A percentile compares a stretch with the other conserved stretches of the same genome.
Evolutionary conservation across 2,329 filamentous ascomycete species (phyloP).

Genomic region (Monilinia polystroma): DNA sequence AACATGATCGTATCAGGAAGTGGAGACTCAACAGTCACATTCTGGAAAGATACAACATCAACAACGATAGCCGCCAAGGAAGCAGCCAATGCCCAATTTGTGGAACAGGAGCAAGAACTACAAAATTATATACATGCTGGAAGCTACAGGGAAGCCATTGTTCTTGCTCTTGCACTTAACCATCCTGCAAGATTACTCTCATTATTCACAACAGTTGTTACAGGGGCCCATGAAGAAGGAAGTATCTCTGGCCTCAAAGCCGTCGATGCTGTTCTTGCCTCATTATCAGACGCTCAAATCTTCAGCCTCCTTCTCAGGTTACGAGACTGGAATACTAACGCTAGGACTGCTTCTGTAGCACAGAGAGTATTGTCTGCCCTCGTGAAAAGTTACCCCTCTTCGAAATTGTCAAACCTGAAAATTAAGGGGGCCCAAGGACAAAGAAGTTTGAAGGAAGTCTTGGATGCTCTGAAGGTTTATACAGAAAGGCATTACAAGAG

Average conservation of each 20-base stretch:
- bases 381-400: slow-evolving; percentile 76
- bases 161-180: slow-evolving; percentile 86
- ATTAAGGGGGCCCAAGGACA: slow-evolving; percentile 57
- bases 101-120: slow-evolving; percentile 92
- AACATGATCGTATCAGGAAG: slow-evolving; percentile 85
- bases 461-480: slow-evolving; percentile 85
- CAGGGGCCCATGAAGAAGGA: slow-evolving; percentile 58
- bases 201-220: slow-evolving; percentile 79
- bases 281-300: slow-evolving; percentile 79
- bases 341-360: slow-evolving; percentile 77
- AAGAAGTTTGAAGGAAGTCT: slow-evolving; percentile 74
- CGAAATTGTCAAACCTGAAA: slow-evolving; percentile 70
- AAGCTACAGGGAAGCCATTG: slow-evolving; percentile 90
- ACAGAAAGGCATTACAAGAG: slow-evolving; percentile 91
- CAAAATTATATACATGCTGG: slow-evolving; percentile 88
- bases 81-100: slow-evolving; percentile 70
- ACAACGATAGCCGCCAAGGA: slow-evolving; percentile 74
- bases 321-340: slow-evolving; percentile 97
- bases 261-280: slow-evolving; percentile 82
- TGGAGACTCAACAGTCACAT: slow-evolving; percentile 88
- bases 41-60: slow-evolving; percentile 90
- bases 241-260: slow-evolving; percentile 64
- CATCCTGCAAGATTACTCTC: slow-evolving; percentile 84
- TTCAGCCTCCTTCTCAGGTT: slow-evolving; percentile 77
- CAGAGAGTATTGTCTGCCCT: slow-evolving; percentile 81